These are phyloP conservation scores for Entonaema liquescens DNA, from an alignment of 495 filamentous ascomycete genomes.

Conservation along the genomic window DNA sequence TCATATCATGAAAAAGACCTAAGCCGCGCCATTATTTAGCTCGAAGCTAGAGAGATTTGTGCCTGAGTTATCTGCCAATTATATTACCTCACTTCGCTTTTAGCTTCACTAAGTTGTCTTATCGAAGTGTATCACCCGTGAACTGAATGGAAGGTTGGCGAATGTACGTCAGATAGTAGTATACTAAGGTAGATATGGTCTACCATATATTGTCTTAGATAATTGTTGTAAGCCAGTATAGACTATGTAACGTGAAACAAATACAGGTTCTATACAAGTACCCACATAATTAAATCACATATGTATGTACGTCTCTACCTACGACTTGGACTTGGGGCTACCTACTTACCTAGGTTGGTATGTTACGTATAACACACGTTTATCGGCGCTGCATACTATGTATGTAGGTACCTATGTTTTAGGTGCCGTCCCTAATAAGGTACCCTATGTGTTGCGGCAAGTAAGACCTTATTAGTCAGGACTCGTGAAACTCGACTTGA, in stretches of 20 bases:
- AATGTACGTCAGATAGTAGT: too few species aligned
- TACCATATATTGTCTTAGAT: too few species aligned
- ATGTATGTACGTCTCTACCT: too few species aligned
- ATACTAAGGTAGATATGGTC: too few species aligned
- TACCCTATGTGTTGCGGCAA: too few species aligned
- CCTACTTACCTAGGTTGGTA: too few species aligned
- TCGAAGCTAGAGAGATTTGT: neutral
- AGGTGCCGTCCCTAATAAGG: neutral
- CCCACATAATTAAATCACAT: too few species aligned
- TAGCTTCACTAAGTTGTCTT: neutral
- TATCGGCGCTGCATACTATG: too few species aligned
- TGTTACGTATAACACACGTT: too few species aligned
- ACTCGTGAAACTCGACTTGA: neutral
- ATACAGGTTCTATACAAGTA: neutral
- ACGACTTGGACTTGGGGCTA: too few species aligned
- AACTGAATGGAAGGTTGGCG: neutral
- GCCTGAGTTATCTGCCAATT: conserved; percentile 1
- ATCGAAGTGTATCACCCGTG: neutral
- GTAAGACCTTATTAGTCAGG: neutral
- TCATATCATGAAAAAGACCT: neutral
- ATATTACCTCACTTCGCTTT: neutral
- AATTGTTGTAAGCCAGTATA: too few species aligned
- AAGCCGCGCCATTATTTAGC: neutral
- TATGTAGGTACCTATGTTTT: too few species aligned
- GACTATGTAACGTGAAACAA: neutral